Conservation (phyloP, 805 yeast species). For the Kluyveromyces wickerhamii region DNA sequence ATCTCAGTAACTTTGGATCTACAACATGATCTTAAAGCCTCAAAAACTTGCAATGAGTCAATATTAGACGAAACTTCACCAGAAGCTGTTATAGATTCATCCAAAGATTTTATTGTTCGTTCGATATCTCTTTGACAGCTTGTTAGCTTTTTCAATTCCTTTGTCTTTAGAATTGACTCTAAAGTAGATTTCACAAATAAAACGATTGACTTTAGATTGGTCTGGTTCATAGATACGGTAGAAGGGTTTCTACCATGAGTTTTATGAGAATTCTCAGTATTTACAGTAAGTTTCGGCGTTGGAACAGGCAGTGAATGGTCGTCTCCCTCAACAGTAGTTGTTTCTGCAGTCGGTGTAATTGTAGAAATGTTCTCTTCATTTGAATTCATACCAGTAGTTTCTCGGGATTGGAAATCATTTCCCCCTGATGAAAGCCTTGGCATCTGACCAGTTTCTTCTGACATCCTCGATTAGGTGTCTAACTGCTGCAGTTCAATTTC, state of each 20-base stretch:
- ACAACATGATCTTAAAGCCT: slow-evolving; percentile 69
- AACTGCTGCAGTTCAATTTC: no score
- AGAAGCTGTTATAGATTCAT: slow-evolving; percentile 21
- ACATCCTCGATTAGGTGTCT: no score
- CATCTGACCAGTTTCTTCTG: no score
- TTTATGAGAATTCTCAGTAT: not conserved
- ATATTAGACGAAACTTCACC: slow-evolving; percentile 26
- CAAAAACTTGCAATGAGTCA: slow-evolving; percentile 54
- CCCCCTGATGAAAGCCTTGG: no score
- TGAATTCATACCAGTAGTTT: no score
- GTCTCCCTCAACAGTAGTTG: no score
- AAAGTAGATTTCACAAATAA: slow-evolving; percentile 49
- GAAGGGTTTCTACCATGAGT: slow-evolving; percentile 5
- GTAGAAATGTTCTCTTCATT: no score
- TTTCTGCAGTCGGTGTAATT: no score
- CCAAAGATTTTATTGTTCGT: slow-evolving; percentile 26
- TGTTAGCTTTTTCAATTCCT: slow-evolving; percentile 49
- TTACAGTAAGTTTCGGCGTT: not conserved
- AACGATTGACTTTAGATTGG: slow-evolving; percentile 27
- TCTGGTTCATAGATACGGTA: slow-evolving; percentile 4
- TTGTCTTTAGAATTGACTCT: slow-evolving; percentile 46
- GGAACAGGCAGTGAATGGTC: no score
- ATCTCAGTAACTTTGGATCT: slow-evolving; percentile 58
- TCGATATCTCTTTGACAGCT: slow-evolving; percentile 28
- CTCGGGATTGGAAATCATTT: not conserved